Evolutionary conservation across 2,329 filamentous ascomycete species (phyloP).

Genomic region (Gliomastix tumulicola): DNA sequence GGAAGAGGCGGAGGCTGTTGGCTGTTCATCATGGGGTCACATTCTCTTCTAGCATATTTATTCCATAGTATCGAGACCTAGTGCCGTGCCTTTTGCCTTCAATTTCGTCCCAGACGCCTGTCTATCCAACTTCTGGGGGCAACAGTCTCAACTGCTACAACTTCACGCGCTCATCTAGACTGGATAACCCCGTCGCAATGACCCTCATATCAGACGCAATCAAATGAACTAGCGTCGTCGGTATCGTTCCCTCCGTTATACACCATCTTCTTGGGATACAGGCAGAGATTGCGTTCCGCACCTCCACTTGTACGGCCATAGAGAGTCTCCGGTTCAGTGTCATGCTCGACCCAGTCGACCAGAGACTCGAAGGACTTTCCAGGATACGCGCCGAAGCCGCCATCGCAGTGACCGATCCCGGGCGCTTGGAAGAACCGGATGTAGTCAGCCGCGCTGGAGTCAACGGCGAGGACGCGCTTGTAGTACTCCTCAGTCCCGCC

Average conservation of each 20-base stretch:
- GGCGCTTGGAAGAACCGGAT: constrained; percentile 2
- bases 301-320: neutral
- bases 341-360: constrained; percentile 2
- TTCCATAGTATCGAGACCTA: no score
- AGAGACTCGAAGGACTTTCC: neutral
- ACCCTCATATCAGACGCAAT: no score
- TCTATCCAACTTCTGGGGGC: no score
- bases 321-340: neutral
- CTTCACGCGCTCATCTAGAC: no score
- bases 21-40: no score
- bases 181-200: no score
- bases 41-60: no score
- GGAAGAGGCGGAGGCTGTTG: no score
- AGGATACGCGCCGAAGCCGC: constrained; percentile 1
- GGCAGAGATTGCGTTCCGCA: neutral
- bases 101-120: no score
- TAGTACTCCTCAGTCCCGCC: constrained; percentile 17
- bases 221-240: neutral
- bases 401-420: constrained; percentile 1
- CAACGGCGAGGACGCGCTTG: constrained; percentile 9
- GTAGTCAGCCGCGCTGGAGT: neutral
- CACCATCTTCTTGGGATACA: constrained; percentile 1
- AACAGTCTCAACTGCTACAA: no score
- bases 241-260: neutral
- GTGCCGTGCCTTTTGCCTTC: no score